Evolutionary conservation across 768 basidiomycete genomes (phyloP).

Genomic region (Nevesoporus exiguus): DNA sequence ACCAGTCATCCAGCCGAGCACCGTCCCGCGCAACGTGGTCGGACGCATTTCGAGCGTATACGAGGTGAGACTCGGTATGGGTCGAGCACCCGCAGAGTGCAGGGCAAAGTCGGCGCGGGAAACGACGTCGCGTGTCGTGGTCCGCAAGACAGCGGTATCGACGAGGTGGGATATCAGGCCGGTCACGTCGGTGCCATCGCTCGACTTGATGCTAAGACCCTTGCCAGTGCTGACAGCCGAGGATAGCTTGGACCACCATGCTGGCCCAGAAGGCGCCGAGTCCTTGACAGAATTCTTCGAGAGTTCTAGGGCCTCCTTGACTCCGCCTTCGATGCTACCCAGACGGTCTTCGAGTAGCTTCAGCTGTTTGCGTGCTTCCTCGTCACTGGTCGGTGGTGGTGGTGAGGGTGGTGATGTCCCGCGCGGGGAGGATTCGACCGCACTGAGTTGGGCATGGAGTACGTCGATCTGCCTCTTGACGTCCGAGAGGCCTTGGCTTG

Average conservation of each 20-base stretch:
- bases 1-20: conserved; percentile 59
- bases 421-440: conserved; percentile 24
- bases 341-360: conserved; percentile 61
- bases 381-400: conserved; percentile 39
- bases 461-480: conserved; percentile 56
- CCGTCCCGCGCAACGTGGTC: conserved; percentile 41
- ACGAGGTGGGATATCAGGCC: conserved; percentile 72
- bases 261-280: conserved; percentile 37
- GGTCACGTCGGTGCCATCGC: conserved; percentile 72
- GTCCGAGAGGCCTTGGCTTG: conserved; percentile 43
- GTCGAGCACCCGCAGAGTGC: conserved; percentile 73
- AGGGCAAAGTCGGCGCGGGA: conserved; percentile 84
- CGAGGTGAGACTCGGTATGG: conserved; percentile 82
- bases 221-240: conserved; percentile 42
- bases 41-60: conserved; percentile 70
- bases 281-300: conserved; percentile 47
- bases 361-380: conserved; percentile 54
- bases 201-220: conserved; percentile 62
- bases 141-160: conserved; percentile 64
- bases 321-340: conserved; percentile 54
- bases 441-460: conserved; percentile 43
- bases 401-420: conserved; percentile 15
- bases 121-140: conserved; percentile 70
- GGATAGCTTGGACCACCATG: conserved; percentile 71
- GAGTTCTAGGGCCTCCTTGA: conserved; percentile 70